phyloP scores from a whole-genome alignment of 192 early-diverging fungal species.

The Linnemannia elongata region DNA sequence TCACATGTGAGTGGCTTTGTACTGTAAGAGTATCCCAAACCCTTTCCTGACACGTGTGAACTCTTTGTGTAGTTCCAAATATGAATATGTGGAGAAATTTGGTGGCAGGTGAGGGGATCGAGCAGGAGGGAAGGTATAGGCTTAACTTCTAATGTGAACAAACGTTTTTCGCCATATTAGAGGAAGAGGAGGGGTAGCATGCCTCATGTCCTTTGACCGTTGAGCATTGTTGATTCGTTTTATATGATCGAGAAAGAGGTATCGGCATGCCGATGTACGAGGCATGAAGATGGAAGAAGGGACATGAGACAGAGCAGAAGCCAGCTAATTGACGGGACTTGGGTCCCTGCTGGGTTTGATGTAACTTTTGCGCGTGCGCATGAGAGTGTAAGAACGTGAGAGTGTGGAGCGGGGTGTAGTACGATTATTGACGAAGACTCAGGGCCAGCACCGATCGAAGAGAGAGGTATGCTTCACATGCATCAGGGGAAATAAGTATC shows the following conservation, averaged over 20 bases:
- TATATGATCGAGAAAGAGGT: not conserved
- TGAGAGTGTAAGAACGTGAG: not conserved
- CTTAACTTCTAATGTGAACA: not conserved
- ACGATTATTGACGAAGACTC: too few relatives aligned
- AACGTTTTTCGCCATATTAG: not conserved
- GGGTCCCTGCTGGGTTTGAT: not conserved
- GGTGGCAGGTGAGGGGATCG: not conserved
- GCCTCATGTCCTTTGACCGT: not conserved
- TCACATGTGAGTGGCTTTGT: slow-evolving; percentile 9
- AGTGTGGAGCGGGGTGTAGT: not conserved
- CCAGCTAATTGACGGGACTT: not conserved
- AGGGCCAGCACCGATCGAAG: not conserved
- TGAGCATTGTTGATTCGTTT: not conserved
- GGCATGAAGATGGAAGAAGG: not conserved
- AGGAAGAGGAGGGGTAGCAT: not conserved
- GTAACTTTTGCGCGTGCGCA: not conserved
- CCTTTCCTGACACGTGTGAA: not conserved
- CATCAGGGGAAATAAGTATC: not conserved
- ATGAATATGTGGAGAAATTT: not conserved
- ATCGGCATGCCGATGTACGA: not conserved
- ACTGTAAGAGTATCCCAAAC: not conserved
- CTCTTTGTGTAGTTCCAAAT: not conserved
- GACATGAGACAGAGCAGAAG: not conserved
- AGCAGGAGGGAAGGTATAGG: not conserved
- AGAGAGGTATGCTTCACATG: slow-evolving; percentile 1